Evolutionary conservation across 768 basidiomycete species (phyloP).

Genomic region (Neoboletus magnificus): DNA sequence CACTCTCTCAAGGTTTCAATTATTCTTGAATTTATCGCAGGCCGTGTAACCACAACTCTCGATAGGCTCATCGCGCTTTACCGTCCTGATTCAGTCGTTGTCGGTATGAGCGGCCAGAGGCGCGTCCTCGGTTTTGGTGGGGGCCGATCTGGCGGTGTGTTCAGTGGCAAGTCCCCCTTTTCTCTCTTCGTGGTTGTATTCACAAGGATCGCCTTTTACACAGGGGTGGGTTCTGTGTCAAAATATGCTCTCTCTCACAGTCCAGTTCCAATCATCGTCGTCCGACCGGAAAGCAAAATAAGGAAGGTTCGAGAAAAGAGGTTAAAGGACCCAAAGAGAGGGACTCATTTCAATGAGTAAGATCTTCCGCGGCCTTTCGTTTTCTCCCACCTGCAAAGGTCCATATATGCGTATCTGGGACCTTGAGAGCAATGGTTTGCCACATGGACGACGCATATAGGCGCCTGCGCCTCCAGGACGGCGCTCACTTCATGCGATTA

Average conservation of each 20-base stretch:
- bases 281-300: slow-evolving; percentile 85
- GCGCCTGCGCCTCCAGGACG: neutral
- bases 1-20: slow-evolving; percentile 63
- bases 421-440: neutral
- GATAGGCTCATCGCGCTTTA: slow-evolving; percentile 92
- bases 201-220: slow-evolving; percentile 33
- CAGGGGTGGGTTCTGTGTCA: slow-evolving; percentile 58
- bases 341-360: slow-evolving; percentile 74
- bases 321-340: slow-evolving; percentile 83
- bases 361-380: slow-evolving; percentile 12
- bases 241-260: slow-evolving; percentile 88
- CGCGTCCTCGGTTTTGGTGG: slow-evolving; percentile 46
- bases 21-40: slow-evolving; percentile 92
- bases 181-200: neutral
- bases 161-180: slow-evolving; percentile 16
- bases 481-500: neutral
- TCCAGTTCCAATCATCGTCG: slow-evolving; percentile 95
- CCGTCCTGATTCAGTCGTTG: slow-evolving; percentile 88
- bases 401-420: neutral
- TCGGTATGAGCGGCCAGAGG: slow-evolving; percentile 79
- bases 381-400: neutral
- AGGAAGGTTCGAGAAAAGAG: slow-evolving; percentile 83
- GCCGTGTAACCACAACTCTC: slow-evolving; percentile 83
- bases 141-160: slow-evolving; percentile 22
- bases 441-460: neutral